Conservation (phyloP, 345 rosid genomes). For the Anastatica hierochuntica region DNA sequence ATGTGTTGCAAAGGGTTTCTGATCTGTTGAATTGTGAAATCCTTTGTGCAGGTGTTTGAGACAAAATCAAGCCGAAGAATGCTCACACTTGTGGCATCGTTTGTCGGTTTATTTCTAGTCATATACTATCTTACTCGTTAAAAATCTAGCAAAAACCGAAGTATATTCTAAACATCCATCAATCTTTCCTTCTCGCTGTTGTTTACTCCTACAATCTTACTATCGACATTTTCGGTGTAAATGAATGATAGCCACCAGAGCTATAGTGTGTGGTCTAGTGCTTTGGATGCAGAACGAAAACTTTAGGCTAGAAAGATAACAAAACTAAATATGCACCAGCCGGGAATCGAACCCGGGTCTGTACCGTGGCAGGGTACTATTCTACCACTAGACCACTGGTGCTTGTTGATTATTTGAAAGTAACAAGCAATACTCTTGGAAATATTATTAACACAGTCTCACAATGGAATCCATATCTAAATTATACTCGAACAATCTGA, state of each 20-base stretch:
- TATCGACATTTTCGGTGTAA: no score
- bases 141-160: background rate
- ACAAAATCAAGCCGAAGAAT: conserved; percentile 89
- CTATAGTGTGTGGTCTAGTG: conserved; percentile 9
- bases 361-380: conserved; percentile 60
- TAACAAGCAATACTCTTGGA: no score
- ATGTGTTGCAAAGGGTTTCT: conserved; percentile 1
- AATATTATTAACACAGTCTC: no score
- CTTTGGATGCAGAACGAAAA: background rate
- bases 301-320: background rate
- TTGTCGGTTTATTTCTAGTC: conserved; percentile 69
- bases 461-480: no score
- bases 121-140: conserved; percentile 77
- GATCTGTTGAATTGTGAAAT: background rate
- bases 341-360: conserved; percentile 74
- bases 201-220: no score
- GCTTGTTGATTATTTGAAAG: no score
- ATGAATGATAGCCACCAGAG: no score
- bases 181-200: no score
- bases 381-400: conserved; percentile 41
- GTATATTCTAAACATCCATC: background rate
- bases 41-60: conserved; percentile 64
- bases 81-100: conserved; percentile 78
- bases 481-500: no score
- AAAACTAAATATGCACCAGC: conserved; percentile 34